Evolutionary conservation across 148 eudicot species (phyloP).

Genomic region (Rhododendron henanense): DNA sequence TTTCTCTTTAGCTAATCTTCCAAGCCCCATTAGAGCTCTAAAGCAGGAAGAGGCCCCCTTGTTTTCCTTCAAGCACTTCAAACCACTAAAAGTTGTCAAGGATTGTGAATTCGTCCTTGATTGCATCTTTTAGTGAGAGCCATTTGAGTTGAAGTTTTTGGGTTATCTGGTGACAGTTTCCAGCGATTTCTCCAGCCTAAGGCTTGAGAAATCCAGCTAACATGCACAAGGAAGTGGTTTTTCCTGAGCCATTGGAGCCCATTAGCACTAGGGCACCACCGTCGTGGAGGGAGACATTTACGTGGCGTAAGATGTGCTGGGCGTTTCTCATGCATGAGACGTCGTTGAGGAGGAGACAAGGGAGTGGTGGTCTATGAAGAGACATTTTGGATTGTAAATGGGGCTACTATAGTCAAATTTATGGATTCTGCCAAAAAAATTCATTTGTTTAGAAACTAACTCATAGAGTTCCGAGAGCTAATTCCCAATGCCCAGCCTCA

Average conservation of each 20-base stretch:
- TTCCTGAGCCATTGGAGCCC: constrained; percentile 83
- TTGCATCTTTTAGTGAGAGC: constrained; percentile 82
- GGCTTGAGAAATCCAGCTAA: too few relatives aligned
- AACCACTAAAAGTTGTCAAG: constrained; percentile 83
- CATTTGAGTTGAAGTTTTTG: constrained; percentile 80
- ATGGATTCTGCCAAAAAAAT: neutral
- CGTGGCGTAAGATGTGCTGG: constrained; percentile 81
- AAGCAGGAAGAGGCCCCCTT: constrained; percentile 66
- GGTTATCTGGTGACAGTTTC: constrained; percentile 31
- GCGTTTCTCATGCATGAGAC: constrained; percentile 94
- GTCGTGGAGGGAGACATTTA: constrained; percentile 67
- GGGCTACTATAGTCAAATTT: neutral
- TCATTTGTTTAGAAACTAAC: neutral
- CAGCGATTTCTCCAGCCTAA: constrained; percentile 53
- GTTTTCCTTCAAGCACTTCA: constrained; percentile 77
- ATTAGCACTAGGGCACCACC: constrained; percentile 77
- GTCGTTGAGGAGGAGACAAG: constrained; percentile 73
- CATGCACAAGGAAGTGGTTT: constrained; percentile 48
- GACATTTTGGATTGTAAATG: constrained; percentile 24
- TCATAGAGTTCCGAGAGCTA: neutral
- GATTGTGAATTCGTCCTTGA: constrained; percentile 68
- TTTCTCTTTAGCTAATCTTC: too few relatives aligned
- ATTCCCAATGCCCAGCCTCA: neutral
- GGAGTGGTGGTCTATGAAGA: constrained; percentile 59
- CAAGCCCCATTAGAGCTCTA: constrained; percentile 59